Evolutionary conservation across 192 early-diverging fungal species (phyloP), one percentile per base, ranked within the genome.

Genomic region (Kappamyces sp.): DNA sequence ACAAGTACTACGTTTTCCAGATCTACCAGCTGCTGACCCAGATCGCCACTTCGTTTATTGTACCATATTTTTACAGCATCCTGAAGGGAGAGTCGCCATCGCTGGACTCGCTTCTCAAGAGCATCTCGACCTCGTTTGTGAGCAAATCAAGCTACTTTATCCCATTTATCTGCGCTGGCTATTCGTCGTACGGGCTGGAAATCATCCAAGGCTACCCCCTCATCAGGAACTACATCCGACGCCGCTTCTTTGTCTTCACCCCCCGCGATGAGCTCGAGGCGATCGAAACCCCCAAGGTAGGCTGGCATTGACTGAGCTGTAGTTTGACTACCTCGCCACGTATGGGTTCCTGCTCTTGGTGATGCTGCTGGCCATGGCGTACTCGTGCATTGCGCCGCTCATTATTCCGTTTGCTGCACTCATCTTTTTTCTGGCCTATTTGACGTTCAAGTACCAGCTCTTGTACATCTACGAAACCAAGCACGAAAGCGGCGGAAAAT

Each of bases 371-470:
- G 64, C 57, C 2, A 31, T 71, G 29, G 49, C 57, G 6, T 78
- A 76, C 43, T 60, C 67, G 0, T 45, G 75, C 29, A 59, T 68
- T 1, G 59, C 67, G 1, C 76, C 76, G 12, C 36, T 78, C 22
- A 73, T 76, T 43, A 14, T 73, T 2, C 71, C 64, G 0, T 67
- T 76, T 33, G 39, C 58, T 3, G 45, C 64, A 1, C 22, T 74
- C 35, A 60, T 64, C 37, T 77, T 73, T 52, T 50, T 62, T 2
- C 31, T 71, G 33, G 66, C 54, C 3, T 71, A 67, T 41, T 30
- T 77, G 11, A 63, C 70, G 8, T 68, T 69, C 63, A 71, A 74
- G 57, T 77, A 77, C 63, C 70, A 76, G 50, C 47, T 75, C 12
- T n/a, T 61, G 37, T 78, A 76, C 45, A 73, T 78, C 7, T 72